Percentiles rank a stretch among this genome's conserved stretches.
These are phyloP conservation scores for Skeletonema tropicum DNA, from an alignment of 108 stramenopile genomes.

Conservation along the genomic window DNA sequence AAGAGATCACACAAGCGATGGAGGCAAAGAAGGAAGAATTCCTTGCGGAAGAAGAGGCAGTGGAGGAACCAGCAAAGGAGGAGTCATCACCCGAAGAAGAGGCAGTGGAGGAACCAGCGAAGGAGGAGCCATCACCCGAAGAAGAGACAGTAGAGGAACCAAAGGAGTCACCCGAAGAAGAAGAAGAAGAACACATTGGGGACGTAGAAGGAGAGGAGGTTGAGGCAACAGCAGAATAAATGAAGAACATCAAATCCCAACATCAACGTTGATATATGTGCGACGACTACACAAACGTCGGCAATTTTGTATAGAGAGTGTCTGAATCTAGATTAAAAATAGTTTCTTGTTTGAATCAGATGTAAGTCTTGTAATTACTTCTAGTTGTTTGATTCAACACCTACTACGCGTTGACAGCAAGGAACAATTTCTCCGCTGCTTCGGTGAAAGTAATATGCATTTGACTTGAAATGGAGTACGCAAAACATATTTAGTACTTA, in stretches of 20 bases:
- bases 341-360: background rate
- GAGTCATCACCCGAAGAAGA: background rate
- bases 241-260: background rate
- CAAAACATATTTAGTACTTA: no score
- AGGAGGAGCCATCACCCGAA: background rate
- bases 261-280: background rate
- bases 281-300: background rate
- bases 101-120: background rate
- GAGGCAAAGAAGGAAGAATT: slow-evolving; percentile 30
- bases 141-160: background rate
- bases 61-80: background rate
- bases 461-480: no score
- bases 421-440: no score
- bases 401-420: no score
- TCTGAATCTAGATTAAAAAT: background rate
- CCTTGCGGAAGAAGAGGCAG: background rate
- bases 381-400: no score
- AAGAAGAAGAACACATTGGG: background rate
- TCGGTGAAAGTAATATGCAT: no score
- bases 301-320: background rate
- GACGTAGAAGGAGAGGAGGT: background rate
- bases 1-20: slow-evolving; percentile 32
- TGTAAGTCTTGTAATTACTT: background rate
- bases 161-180: background rate
- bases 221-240: background rate